Base-by-base conservation (phyloP, 257 asterid genomes). In the Rhazya stricta region DNA sequence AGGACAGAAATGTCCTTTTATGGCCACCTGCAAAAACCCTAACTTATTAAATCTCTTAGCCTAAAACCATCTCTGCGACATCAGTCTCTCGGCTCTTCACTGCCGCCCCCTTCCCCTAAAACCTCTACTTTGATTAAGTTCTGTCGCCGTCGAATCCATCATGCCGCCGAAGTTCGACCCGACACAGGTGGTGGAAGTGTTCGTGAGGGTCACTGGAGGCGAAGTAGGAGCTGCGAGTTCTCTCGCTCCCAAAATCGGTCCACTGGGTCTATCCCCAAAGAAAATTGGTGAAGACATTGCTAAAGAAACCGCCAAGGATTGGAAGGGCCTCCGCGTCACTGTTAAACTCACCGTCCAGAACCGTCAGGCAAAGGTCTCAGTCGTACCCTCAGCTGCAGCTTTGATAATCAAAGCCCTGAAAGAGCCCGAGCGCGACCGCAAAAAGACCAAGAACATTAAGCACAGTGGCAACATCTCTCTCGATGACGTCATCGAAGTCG, bases 81-180 rank as follows among this genome's bases (percentile, higher is more conserved):
- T 36, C 15, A 32, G 1, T 18, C 29, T 58, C 53, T 32, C 37
- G 1, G 9, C 5, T 15, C 70, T 13, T 39, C 18, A 10, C 21
- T 50, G 72, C 81, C 73, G 67, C 74, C 54, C 61, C 50, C 10
- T 25, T 16, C 46, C 77, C 25, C 72, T 69, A 6, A 58, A 3
- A 67, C 50, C 67, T 2, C 62, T 15, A n/a, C 19, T 37, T 13
- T 50, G 50, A 53, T 23, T 37, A n/a, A 30, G 27, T 37, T 23
- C 37, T 57, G 78, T 21, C 75, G 70, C 78, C 71, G 78, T 39
- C 75, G 37, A 75, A 78, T 78, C 50, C 78, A 76, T 77, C 81
- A 89, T 89, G 94, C 94, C 94, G 83, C 94, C 94, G 32, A 89
- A 89, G 85, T 89, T 89, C 79, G 94, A 89, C 67, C 91, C 94